phyloP scores from a whole-genome alignment of 225 moss, liverwort and hornwort genomes.

The Asterella californica region DNA sequence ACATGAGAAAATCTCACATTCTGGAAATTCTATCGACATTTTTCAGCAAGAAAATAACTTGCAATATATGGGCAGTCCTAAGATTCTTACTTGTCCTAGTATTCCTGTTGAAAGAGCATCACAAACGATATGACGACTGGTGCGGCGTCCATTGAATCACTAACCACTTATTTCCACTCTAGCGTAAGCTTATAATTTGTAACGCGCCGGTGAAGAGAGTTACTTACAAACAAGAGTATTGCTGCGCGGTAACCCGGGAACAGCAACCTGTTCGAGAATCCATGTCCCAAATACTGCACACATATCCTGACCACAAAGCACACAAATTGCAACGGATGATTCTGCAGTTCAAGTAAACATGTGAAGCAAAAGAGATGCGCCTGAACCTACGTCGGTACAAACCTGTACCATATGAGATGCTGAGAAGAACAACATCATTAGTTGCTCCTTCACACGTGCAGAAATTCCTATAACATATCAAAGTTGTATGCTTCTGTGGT shows the following conservation, averaged over 20 bases:
- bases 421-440: not conserved
- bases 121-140: not conserved
- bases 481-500: not conserved
- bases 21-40: too few relatives aligned
- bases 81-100: too few relatives aligned
- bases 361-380: not conserved
- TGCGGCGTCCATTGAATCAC: not conserved
- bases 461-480: not conserved
- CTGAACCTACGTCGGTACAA: too few relatives aligned
- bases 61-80: too few relatives aligned
- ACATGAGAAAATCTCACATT: not conserved
- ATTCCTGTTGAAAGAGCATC: too few relatives aligned
- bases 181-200: not conserved
- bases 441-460: not conserved
- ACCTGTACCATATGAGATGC: not conserved
- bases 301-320: constrained; percentile 49
- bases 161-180: not conserved
- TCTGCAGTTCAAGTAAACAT: not conserved
- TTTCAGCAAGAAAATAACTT: too few relatives aligned
- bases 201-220: not conserved
- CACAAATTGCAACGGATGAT: not conserved
- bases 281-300: constrained; percentile 66
- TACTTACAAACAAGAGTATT: constrained; percentile 66
- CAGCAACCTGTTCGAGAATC: constrained; percentile 64
- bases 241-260: constrained; percentile 46